phyloP scores from a whole-genome alignment of 495 filamentous ascomycete genomes.

The Penicillium robsamsonii region DNA sequence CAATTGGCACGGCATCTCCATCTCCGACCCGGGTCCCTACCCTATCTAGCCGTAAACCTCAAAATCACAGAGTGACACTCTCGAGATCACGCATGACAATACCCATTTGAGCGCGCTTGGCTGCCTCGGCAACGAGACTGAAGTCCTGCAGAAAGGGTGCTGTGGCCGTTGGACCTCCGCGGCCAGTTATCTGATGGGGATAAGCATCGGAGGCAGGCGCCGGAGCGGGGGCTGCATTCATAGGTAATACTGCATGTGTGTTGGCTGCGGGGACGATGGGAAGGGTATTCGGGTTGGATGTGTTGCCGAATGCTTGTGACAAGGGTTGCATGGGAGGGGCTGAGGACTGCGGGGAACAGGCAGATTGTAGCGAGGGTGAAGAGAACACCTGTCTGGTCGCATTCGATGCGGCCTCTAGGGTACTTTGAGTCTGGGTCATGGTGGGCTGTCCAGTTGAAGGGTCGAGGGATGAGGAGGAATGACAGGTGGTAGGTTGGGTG shows the following conservation, averaged over 20 bases:
- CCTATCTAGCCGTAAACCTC: conserved; percentile 2
- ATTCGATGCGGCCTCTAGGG: conserved; percentile 13
- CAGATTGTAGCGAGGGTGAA: conserved; percentile 15
- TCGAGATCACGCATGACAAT: conserved; percentile 81
- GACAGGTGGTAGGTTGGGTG: conserved; percentile 14
- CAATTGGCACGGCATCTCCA: background rate
- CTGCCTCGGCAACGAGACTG: conserved; percentile 89
- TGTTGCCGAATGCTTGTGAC: conserved; percentile 14
- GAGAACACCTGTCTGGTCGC: conserved; percentile 15
- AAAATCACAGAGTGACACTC: conserved; percentile 40
- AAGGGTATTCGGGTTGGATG: conserved; percentile 10
- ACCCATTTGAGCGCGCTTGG: conserved; percentile 87
- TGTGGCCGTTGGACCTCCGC: conserved; percentile 53
- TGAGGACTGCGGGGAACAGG: conserved; percentile 14
- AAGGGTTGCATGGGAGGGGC: conserved; percentile 21
- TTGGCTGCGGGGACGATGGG: conserved; percentile 15
- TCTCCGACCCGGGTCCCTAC: conserved; percentile 15
- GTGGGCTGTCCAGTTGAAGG: conserved; percentile 13
- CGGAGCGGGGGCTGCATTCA: conserved; percentile 15
- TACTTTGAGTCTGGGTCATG: conserved; percentile 14
- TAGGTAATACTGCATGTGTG: conserved; percentile 11
- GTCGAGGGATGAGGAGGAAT: conserved; percentile 16
- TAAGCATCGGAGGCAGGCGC: conserved; percentile 24
- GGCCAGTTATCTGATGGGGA: conserved; percentile 32
- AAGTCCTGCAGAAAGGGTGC: conserved; percentile 71